phyloP scores from a whole-genome alignment of 331 rosid genomes.

The Stylosanthes scabra region DNA sequence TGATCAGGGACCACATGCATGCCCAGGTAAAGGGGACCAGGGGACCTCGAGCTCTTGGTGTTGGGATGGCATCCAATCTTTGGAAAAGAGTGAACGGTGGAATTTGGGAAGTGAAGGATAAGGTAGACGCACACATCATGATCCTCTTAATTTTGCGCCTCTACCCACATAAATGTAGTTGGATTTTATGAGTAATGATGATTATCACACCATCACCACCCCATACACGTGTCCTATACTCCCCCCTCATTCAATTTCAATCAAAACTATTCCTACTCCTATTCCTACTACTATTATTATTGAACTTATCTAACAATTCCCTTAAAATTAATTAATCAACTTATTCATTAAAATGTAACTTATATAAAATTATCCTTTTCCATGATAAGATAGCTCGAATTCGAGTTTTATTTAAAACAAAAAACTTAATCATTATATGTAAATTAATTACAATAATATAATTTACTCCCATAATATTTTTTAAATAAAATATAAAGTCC shows the following conservation, averaged over 20 bases:
- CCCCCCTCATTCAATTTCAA: not conserved
- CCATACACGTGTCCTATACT: conserved; percentile 3
- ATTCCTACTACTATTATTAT: too few species aligned
- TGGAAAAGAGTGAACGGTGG: conserved; percentile 48
- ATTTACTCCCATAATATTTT: too few species aligned
- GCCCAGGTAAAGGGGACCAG: conserved; percentile 25
- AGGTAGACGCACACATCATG: conserved; percentile 26
- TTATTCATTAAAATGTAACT: too few species aligned
- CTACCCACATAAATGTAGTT: conserved; percentile 23
- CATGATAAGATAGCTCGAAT: too few species aligned
- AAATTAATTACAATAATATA: not conserved
- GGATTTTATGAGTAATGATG: not conserved
- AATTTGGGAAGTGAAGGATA: conserved; percentile 13
- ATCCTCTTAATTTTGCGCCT: conserved; percentile 25
- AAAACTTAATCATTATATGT: too few species aligned
- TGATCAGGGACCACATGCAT: conserved; percentile 54
- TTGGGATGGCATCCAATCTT: conserved; percentile 34
- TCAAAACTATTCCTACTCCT: not conserved
- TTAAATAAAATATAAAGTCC: too few species aligned
- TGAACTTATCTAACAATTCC: too few species aligned
- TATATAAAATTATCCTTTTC: too few species aligned
- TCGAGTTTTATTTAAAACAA: too few species aligned
- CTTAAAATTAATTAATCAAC: too few species aligned
- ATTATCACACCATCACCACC: not conserved
- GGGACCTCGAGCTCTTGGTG: conserved; percentile 25